These are phyloP conservation scores for Maudiozyma serrabonitensis DNA, from an alignment of 805 yeast species.

Conservation along the genomic window DNA sequence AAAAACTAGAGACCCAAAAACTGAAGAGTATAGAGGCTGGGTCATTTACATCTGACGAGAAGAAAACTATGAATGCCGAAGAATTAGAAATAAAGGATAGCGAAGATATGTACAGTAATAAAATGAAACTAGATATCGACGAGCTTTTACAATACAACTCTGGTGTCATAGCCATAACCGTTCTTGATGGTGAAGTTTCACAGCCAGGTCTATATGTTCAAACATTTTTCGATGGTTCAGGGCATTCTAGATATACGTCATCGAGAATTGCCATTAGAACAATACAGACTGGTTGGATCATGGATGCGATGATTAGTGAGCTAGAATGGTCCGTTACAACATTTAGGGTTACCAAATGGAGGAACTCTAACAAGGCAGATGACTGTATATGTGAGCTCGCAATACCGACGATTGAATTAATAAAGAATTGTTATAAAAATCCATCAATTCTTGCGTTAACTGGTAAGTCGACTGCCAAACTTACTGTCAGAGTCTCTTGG, in stretches of 20 bases:
- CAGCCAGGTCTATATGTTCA: conserved; percentile 56
- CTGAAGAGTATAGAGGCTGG: conserved; percentile 25
- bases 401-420: conserved; percentile 51
- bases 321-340: conserved; percentile 57
- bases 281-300: conserved; percentile 36
- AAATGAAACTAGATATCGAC: conserved; percentile 42
- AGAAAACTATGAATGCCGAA: conserved; percentile 19
- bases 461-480: conserved; percentile 40
- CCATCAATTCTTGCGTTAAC: conserved; percentile 44
- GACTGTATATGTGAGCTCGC: conserved; percentile 48
- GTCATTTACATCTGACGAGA: conserved; percentile 14
- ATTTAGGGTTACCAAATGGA: conserved; percentile 48
- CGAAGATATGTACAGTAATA: conserved; percentile 31
- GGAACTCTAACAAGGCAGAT: conserved; percentile 41
- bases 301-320: conserved; percentile 63
- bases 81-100: conserved; percentile 22
- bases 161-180: conserved; percentile 62
- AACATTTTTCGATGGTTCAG: conserved; percentile 60
- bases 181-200: conserved; percentile 45
- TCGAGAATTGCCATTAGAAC: conserved; percentile 32
- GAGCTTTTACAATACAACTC: conserved; percentile 47
- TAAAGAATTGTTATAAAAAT: conserved; percentile 47
- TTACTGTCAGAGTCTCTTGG: conserved; percentile 56
- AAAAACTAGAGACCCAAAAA: conserved; percentile 25
- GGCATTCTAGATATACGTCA: conserved; percentile 49